Conservation (phyloP, 208 protist genomes). For the Polymyxa betae region DNA sequence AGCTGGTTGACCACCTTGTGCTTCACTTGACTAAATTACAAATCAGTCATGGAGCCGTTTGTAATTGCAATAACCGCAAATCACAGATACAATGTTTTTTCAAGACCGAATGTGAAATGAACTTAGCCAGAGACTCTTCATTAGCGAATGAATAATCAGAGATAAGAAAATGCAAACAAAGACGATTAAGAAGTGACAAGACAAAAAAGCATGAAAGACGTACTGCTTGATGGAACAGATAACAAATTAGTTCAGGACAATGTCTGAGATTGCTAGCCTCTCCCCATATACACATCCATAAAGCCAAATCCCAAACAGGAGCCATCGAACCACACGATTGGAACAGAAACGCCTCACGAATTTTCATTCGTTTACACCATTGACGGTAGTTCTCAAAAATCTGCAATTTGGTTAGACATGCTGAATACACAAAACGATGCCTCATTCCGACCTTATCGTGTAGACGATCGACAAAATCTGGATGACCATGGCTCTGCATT, state of each 20-base stretch:
- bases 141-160: too few relatives aligned
- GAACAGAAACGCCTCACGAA: neutral
- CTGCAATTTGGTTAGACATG: neutral
- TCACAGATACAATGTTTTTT: too few relatives aligned
- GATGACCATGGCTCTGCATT: slow-evolving; percentile 3
- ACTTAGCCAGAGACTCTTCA: too few relatives aligned
- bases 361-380: slow-evolving; percentile 53
- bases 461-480: slow-evolving; percentile 27
- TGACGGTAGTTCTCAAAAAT: slow-evolving; percentile 48
- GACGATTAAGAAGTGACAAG: too few relatives aligned
- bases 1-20: slow-evolving; percentile 45
- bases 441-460: slow-evolving; percentile 2
- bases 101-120: too few relatives aligned
- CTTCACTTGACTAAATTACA: neutral
- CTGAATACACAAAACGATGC: neutral
- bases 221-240: slow-evolving; percentile 56
- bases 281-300: slow-evolving; percentile 59
- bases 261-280: slow-evolving; percentile 64
- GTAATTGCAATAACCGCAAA: too few relatives aligned
- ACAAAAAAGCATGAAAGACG: neutral
- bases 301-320: slow-evolving; percentile 40
- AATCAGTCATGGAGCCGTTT: neutral
- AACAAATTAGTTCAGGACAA: slow-evolving; percentile 63
- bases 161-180: too few relatives aligned
- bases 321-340: neutral